Base-by-base conservation (phyloP, 2,329 filamentous ascomycete species). In the Endoconidiophora laricicola region DNA sequence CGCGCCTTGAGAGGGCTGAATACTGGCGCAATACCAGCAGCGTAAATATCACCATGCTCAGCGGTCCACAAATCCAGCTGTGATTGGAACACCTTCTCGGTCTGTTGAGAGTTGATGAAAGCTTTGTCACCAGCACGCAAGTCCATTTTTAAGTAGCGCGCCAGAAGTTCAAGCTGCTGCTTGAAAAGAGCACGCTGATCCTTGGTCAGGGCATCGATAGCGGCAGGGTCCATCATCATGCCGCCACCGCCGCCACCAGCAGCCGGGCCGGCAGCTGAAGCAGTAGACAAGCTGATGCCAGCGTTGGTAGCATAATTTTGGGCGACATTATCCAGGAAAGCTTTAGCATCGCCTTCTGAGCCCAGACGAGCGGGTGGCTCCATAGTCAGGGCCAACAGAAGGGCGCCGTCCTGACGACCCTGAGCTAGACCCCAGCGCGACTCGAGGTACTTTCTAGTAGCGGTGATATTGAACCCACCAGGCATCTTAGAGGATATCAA, bases 151-250 rank as follows among this genome's bases (percentile, higher is more conserved):
- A 98, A 76, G 65, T 98, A 98, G 59, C 90, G 78, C 4, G 91
- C 91, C 57, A 94, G 85, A 18, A 95, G 74, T 70, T 98, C 91
- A 23, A 98, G 76, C 64, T 98, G 91, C 63, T 98, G 90, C 74
- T 96, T 96, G 79, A 96, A 96, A 1, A 98, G 74, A 23, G 86
- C 83, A 56, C 83, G 80, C 67, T 98, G 91, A 61, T 96, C 91
- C 66, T 96, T 96, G 60, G 91, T 98, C 49, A 98, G 74, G 12
- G 91, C 91, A 63, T 98, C 91, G 56, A 98, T 82, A 48, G 91
- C 91, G 38, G 90, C 91, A 6, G 91, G 91, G 60, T 98, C 91
- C 88, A 98, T 96, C 86, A 98, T 94, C 91, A 98, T 96, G 62
- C 88, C 90, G 56, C 77, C 83, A 50, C 73, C 76, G 52, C 72